Evolutionary conservation across 768 basidiomycete species (phyloP), one percentile per base, ranked within the genome.

Genomic region (Psilocybe cyanescens): DNA sequence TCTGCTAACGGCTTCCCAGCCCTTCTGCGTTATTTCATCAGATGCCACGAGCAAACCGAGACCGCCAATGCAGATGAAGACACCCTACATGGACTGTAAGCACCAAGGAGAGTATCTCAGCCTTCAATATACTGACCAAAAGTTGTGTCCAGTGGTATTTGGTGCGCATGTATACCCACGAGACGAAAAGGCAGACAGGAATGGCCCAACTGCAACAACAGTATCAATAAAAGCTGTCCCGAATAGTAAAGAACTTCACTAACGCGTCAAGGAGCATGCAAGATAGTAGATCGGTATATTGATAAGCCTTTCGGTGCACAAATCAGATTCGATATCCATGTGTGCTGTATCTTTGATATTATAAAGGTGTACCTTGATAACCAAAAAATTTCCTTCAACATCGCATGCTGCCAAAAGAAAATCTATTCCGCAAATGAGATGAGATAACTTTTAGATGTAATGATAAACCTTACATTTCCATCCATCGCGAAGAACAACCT

Each of bases 241-340:
- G 45, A 28, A 57, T 3, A 17, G 4, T n/a, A 19, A n/a, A 49
- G 16, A 11, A 37, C 11, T 29, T 37, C 68, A 76, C 86, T 62
- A 71, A 92, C 86, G 93, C 92, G 69, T 95, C 92, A 50, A 95
- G 86, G n/a, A 95, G 83, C 91, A 94, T 94, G 74, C 91, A 93
- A 1, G 94, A 95, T 49, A 95, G 78, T 3, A 95, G 76, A 65
- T 91, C 92, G 35, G 94, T 95, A 77, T 91, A 94, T 76, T 92
- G 83, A 71, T 90, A 94, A 16, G 93, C 91, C 86, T 89, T 45
- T 45, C n/a, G 33, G 33, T 35, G 33, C 33, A 35, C 33, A 44
- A 37, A 45, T 17, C 14, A 51, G 28, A 57, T 19, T 29, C 55
- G 35, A 2, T 28, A 47, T 37, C 46, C 16, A 61, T 16, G 47